A percentile compares a stretch with the other conserved stretches of the same genome.
These are phyloP conservation scores for Balakata baccata DNA, from an alignment of 345 rosid species.

Conservation along the genomic window DNA sequence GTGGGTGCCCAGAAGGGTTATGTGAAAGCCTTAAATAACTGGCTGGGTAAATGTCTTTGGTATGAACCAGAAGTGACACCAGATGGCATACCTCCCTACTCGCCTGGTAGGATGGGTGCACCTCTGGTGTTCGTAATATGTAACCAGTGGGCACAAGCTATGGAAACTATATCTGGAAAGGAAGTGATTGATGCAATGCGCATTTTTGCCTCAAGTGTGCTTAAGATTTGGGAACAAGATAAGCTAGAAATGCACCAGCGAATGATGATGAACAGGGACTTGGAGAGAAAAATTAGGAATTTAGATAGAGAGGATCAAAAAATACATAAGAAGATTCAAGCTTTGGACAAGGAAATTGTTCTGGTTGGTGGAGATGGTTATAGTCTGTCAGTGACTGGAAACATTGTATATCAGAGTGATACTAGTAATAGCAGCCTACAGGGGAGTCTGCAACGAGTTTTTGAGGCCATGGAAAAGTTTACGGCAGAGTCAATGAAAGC, in stretches of 20 bases:
- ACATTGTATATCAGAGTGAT: constrained; percentile 66
- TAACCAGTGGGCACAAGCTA: constrained; percentile 88
- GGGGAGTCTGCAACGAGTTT: constrained; percentile 61
- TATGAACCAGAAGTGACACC: constrained; percentile 90
- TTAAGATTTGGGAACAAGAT: constrained; percentile 81
- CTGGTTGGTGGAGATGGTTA: constrained; percentile 41
- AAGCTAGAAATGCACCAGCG: constrained; percentile 47
- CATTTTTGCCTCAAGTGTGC: constrained; percentile 53
- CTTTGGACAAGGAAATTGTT: constrained; percentile 72
- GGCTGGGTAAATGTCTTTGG: constrained; percentile 79
- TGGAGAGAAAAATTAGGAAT: constrained; percentile 55
- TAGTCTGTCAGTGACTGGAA: constrained; percentile 38
- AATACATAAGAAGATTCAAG: constrained; percentile 86
- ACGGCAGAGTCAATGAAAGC: constrained; percentile 55
- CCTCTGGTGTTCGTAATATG: constrained; percentile 90
- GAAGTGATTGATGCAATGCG: constrained; percentile 81
- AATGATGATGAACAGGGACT: constrained; percentile 55
- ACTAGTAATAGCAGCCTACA: constrained; percentile 63
- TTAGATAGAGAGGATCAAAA: constrained; percentile 80
- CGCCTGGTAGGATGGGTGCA: constrained; percentile 94
- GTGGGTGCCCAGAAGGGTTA: constrained; percentile 71
- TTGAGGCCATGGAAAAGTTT: constrained; percentile 91
- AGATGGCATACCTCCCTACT: constrained; percentile 82
- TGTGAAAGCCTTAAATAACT: constrained; percentile 67
- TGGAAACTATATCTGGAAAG: constrained; percentile 74